Evolutionary conservation across 306 rosid genomes (phyloP).

Genomic region (Mimosa pudica): DNA sequence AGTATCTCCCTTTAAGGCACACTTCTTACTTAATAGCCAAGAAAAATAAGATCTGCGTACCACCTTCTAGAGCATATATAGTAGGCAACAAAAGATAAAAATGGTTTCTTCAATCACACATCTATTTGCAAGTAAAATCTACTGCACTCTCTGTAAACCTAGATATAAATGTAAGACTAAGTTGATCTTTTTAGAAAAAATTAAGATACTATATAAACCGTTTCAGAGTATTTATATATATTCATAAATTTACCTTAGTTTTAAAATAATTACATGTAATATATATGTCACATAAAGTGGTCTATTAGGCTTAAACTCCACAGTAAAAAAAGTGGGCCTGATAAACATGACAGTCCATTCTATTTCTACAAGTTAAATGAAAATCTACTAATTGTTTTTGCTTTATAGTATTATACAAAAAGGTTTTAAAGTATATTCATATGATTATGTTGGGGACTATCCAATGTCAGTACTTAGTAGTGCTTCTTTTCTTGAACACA

Average conservation of each 20-base stretch:
- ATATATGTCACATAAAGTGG: no score
- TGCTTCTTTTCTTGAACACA: conserved; percentile 42
- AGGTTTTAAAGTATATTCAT: conserved; percentile 10
- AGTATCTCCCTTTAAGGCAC: conserved; percentile 6
- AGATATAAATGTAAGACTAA: no score
- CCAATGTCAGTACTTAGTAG: conserved; percentile 1
- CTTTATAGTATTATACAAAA: not conserved
- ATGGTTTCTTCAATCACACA: not conserved
- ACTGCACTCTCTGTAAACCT: no score
- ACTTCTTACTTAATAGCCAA: conserved; percentile 14
- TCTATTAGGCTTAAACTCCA: no score
- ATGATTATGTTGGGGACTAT: not conserved
- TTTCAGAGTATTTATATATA: no score
- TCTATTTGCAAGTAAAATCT: no score
- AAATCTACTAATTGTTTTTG: not conserved
- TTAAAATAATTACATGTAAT: no score
- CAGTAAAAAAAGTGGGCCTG: no score
- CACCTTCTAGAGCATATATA: not conserved
- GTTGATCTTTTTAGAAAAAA: no score
- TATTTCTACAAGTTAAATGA: not conserved
- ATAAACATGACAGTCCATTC: not conserved
- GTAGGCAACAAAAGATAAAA: not conserved
- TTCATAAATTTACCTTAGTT: no score
- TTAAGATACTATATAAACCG: no score
- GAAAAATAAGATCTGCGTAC: not conserved